A percentile compares a stretch with the other conserved stretches of the same genome.
phyloP scores from a whole-genome alignment of 352 stramenopile species.

The Blastocystis hominis region DNA sequence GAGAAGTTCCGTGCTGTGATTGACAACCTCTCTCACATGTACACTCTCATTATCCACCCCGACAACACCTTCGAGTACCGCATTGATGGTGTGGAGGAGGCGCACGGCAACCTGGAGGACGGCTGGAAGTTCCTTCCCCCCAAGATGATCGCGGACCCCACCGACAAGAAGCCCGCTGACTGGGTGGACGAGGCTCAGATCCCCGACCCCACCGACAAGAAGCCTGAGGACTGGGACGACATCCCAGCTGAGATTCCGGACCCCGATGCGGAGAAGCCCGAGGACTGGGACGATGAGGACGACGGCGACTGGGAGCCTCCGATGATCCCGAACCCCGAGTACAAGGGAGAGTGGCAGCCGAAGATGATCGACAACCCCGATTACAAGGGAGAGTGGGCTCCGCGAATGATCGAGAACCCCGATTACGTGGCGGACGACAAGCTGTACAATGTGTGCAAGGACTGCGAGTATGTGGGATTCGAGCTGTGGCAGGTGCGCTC shows the following conservation, averaged over 20 bases:
- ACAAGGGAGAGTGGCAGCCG: slow-evolving; percentile 93
- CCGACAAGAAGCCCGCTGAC: slow-evolving; percentile 86
- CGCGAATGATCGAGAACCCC: slow-evolving; percentile 88
- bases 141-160: slow-evolving; percentile 91
- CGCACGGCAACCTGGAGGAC: slow-evolving; percentile 78
- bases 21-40: slow-evolving; percentile 90
- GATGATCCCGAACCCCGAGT: slow-evolving; percentile 88
- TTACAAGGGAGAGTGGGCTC: slow-evolving; percentile 94
- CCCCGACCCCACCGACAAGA: slow-evolving; percentile 81
- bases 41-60: slow-evolving; percentile 88
- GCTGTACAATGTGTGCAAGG: slow-evolving; percentile 86
- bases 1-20: slow-evolving; percentile 78
- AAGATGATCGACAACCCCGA: slow-evolving; percentile 94
- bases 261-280: slow-evolving; percentile 85
- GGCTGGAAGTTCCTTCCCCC: slow-evolving; percentile 86
- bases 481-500: slow-evolving; percentile 97
- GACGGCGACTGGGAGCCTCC: slow-evolving; percentile 92
- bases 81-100: slow-evolving; percentile 87
- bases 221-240: slow-evolving; percentile 90
- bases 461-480: slow-evolving; percentile 88
- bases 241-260: slow-evolving; percentile 88
- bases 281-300: slow-evolving; percentile 96
- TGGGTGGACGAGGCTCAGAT: slow-evolving; percentile 91
- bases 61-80: slow-evolving; percentile 80
- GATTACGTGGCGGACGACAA: slow-evolving; percentile 86